Base-by-base conservation (phyloP, 495 filamentous ascomycete species). In the Tuber calosporum region DNA sequence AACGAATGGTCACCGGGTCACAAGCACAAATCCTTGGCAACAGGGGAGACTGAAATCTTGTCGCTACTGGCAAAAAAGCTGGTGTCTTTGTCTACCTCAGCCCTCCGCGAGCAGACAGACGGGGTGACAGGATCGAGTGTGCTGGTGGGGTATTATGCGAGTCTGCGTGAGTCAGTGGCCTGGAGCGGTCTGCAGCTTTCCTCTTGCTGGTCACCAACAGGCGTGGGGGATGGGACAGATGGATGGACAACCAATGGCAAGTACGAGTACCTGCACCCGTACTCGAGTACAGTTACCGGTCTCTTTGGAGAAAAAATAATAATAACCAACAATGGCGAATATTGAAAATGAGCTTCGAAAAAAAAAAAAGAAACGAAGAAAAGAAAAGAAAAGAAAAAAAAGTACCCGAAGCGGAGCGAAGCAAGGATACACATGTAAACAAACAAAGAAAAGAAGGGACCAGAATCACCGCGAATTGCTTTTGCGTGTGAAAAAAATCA, bases 181-280 rank as follows among this genome's bases (percentile, higher is more conserved):
- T 69, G n/a, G 71, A 75, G 74, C 43, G 41, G 26, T 58, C 74
- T 69, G 66, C 43, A 43, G 20, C 38, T 17, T 30, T 34, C 53
- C 53, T 30, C 48, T 37, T 70, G 68, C 72, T 4, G 13, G 53
- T 70, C 68, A 68, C 74, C 40, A 76, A 43, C 73, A 77, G 41
- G 41, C 38, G 76, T 77, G 76, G 76, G 74, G 74, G 68, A 30
- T 62, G 53, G n/a, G 53, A 62, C 26, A 22, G 53, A 62, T 58
- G 43, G 43, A 53, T 30, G 53, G 53, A 30, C 11, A 13, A 30
- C 9, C 11, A n/a, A 62, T 30, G 22, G 22, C 45, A 22, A 26
- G 45, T 22, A n/a, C n/a, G n/a, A n/a, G n/a, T n/a, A n/a, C n/a
- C n/a, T n/a, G n/a, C n/a, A n/a, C n/a, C n/a, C n/a, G n/a, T n/a